Base-by-base conservation (phyloP, 345 rosid species). In the Pelargonium nanum region DNA sequence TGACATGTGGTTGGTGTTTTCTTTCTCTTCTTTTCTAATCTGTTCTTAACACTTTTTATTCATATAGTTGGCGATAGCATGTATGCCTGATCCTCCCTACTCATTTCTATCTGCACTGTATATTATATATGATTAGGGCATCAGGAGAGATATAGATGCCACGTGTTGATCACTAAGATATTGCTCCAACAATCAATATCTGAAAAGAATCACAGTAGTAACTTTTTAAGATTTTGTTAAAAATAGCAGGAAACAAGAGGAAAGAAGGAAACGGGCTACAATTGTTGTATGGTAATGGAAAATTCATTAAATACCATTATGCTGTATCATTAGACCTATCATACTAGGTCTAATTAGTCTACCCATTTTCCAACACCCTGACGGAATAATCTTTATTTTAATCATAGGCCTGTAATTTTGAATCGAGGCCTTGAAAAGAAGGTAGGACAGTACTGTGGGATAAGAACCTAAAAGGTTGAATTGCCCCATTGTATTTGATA, bases 1-100 rank as follows among this genome's bases (percentile, higher is more conserved):
- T 63, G 89, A 86, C 63, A 86, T 86, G 92, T 86, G 89, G 92
- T 86, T 57, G 74, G 83, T 70, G 30, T 62, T 40, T 56, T 22
- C 24, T 16, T 23, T 44, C 51, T 53, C 40, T 13, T 48, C 22
- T 24, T 50, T 17, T 61, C 28, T 24, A n/a, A 1, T 20, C 28
- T 25, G 17, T 10, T 23, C 58, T 51, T 10, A 12, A 9, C 7
- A 2, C 32, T 28, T 28, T 3, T 28, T 28, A 28, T 28, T 28
- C 4, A 2, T 28, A 7, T 28, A 7, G 2, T 40, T 40, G 16
- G 48, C 16, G 48, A 9, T 17, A 40, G 15, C 15, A 9, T 8
- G 9, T 40, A 10, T 40, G 16, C 2, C 15, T 6, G 6, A 12
- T 9, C 48, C 15, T 40, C 16, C 15, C 48, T 40, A 40, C 48